Conservation (phyloP, 169 alveolate genomes). For the Cyclospora cayetanensis region DNA sequence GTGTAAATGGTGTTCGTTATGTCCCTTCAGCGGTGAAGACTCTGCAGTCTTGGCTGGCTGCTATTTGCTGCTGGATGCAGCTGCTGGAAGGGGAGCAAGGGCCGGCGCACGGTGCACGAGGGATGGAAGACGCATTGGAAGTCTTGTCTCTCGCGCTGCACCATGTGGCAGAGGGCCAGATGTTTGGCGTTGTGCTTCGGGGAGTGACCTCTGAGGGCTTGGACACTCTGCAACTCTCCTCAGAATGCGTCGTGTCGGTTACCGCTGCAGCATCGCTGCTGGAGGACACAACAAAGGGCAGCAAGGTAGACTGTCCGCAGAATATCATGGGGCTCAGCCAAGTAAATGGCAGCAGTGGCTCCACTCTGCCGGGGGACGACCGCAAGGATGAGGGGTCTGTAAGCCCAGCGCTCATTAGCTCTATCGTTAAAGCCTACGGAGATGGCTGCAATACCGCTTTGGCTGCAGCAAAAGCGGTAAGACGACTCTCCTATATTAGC, state of each 20-base stretch:
- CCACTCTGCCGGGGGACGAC: too few relatives aligned
- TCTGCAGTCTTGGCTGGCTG: conserved; percentile 48
- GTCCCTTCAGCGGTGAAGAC: conserved; percentile 35
- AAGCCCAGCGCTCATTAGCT: neutral
- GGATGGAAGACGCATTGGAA: neutral
- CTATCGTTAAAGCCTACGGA: conserved; percentile 31
- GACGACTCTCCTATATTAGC: neutral
- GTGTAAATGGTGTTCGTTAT: neutral
- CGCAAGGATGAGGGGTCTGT: neutral
- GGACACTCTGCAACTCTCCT: conserved; percentile 32
- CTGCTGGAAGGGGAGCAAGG: conserved; percentile 5
- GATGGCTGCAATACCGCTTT: conserved; percentile 41
- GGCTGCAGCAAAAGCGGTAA: conserved; percentile 51
- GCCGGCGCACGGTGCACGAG: neutral
- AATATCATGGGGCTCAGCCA: neutral
- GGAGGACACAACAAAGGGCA: conserved; percentile 36
- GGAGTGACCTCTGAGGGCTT: neutral
- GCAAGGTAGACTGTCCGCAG: neutral
- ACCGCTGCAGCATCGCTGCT: conserved; percentile 33
- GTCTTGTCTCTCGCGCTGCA: conserved; percentile 42
- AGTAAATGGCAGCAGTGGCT: neutral
- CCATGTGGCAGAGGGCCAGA: neutral
- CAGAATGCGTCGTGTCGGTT: conserved; percentile 31
- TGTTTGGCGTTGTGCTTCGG: conserved; percentile 18
- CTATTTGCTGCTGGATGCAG: conserved; percentile 53